Percentiles rank a stretch among this genome's conserved stretches.
These are phyloP conservation scores for Penicillium ochrochloron DNA, from an alignment of 495 filamentous ascomycete genomes.

Conservation along the genomic window DNA sequence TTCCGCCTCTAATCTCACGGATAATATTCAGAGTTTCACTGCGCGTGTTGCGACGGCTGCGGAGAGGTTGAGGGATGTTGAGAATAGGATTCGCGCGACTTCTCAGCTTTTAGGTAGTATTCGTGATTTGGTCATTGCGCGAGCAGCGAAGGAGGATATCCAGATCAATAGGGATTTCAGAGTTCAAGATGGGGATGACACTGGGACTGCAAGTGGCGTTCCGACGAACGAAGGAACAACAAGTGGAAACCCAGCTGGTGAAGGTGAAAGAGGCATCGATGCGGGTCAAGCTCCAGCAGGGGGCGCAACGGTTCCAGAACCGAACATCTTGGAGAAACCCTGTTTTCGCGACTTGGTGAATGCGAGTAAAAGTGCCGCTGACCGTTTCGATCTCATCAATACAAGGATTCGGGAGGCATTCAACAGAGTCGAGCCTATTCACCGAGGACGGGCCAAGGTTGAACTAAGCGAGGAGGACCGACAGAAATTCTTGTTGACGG, in stretches of 20 bases:
- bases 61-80: background rate
- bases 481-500: background rate
- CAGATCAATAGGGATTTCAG: background rate
- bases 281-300: background rate
- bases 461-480: background rate
- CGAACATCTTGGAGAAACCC: background rate
- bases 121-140: background rate
- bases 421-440: background rate
- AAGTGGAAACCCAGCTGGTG: background rate
- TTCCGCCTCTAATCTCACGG: background rate
- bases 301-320: background rate
- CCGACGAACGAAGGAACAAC: background rate
- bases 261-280: background rate
- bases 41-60: background rate
- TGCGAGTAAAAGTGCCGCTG: background rate
- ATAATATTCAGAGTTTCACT: background rate
- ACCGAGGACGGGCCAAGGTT: background rate
- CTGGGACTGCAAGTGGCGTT: background rate
- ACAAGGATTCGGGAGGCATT: background rate
- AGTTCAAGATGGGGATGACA: background rate
- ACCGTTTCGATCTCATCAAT: background rate
- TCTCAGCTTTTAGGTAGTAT: background rate
- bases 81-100: background rate
- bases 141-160: background rate
- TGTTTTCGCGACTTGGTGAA: background rate